Percentiles rank a stretch among this genome's conserved stretches.
These are phyloP conservation scores for Wallacemonas sp. DNA, from an alignment of 208 protist species.

Conservation along the genomic window DNA sequence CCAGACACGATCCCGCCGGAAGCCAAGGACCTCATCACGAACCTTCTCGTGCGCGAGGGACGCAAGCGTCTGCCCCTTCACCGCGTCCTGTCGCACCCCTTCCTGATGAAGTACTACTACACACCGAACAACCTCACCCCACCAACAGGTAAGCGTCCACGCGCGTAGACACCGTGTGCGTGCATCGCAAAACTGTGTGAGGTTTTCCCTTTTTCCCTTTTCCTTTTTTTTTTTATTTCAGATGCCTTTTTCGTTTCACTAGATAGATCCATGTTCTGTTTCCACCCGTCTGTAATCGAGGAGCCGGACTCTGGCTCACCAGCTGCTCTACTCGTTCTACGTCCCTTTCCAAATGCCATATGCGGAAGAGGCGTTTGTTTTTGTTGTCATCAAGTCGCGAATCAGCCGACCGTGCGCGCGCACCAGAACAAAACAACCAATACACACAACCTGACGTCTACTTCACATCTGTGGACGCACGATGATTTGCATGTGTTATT, in stretches of 20 bases:
- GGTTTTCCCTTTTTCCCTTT: background rate
- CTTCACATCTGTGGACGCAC: too few relatives aligned
- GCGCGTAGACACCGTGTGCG: slow-evolving; percentile 22
- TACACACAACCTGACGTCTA: too few relatives aligned
- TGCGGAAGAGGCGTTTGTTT: too few relatives aligned
- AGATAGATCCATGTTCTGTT: slow-evolving; percentile 15
- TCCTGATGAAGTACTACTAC: slow-evolving; percentile 93
- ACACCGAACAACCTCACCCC: slow-evolving; percentile 77
- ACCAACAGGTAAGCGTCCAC: slow-evolving; percentile 71
- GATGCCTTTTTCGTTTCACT: too few relatives aligned
- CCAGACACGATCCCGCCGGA: slow-evolving; percentile 81
- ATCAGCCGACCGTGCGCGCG: too few relatives aligned
- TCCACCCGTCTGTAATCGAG: too few relatives aligned
- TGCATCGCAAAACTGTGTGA: background rate
- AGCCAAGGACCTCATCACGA: slow-evolving; percentile 89
- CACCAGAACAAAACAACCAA: too few relatives aligned
- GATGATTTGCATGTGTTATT: too few relatives aligned
- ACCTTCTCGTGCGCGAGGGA: slow-evolving; percentile 73
- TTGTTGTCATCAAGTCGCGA: too few relatives aligned
- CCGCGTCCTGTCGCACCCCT: slow-evolving; percentile 82
- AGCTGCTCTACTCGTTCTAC: too few relatives aligned
- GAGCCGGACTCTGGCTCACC: too few relatives aligned
- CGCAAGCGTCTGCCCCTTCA: slow-evolving; percentile 77
- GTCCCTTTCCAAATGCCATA: too few relatives aligned
- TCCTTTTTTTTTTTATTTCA: background rate